phyloP scores from a whole-genome alignment of 305 asterid genomes.

The Plantago coronopus region DNA sequence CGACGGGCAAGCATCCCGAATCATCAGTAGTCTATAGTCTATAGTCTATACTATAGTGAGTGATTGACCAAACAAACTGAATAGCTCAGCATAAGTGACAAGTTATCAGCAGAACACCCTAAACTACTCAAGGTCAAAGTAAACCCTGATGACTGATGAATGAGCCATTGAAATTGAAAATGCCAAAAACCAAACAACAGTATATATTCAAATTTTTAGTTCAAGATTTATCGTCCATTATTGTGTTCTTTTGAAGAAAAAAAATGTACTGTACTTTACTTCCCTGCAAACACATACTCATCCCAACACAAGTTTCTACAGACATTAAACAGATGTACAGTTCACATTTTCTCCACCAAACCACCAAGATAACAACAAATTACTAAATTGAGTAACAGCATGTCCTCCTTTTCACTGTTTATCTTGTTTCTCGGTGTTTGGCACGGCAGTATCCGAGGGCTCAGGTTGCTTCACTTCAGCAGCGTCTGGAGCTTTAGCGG shows the following conservation, averaged over 20 bases:
- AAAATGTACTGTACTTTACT: background rate
- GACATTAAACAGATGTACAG: conserved; percentile 6
- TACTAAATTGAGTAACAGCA: background rate
- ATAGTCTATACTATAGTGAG: too few relatives aligned
- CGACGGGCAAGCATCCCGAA: too few relatives aligned
- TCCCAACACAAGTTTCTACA: conserved; percentile 6
- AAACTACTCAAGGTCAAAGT: background rate
- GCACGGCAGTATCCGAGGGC: conserved; percentile 10
- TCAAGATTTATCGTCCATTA: background rate
- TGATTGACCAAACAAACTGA: too few relatives aligned
- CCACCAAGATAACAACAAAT: background rate
- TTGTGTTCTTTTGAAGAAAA: background rate
- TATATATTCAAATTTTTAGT: background rate
- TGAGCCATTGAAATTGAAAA: background rate
- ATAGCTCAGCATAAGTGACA: too few relatives aligned
- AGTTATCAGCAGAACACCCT: background rate
- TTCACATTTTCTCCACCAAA: conserved; percentile 10
- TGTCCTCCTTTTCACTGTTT: conserved; percentile 3
- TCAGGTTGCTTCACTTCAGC: background rate
- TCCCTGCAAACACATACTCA: background rate
- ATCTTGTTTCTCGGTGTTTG: conserved; percentile 18
- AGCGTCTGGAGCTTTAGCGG: conserved; percentile 21
- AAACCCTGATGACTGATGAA: too few relatives aligned
- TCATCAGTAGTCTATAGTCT: too few relatives aligned
- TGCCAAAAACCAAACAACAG: background rate